Percentiles rank a stretch among this genome's conserved stretches.
Evolutionary conservation across 73 alveolate genomes (phyloP).

Genomic region (Uronychia setigera): DNA sequence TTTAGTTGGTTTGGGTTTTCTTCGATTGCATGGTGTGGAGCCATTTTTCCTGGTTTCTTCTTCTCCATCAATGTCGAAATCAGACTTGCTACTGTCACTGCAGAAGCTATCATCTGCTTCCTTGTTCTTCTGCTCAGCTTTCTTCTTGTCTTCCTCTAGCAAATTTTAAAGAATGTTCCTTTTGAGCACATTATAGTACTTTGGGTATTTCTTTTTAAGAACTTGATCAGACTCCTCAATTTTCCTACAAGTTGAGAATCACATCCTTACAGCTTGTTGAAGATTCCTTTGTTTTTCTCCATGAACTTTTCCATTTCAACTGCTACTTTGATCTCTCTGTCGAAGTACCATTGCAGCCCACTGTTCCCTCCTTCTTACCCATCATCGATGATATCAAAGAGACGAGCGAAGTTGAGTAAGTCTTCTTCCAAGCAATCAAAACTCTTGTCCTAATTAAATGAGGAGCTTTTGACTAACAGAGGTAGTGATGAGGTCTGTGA

Average conservation of each 20-base stretch:
- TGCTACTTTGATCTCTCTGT: not conserved
- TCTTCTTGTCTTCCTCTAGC: not conserved
- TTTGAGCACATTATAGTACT: not conserved
- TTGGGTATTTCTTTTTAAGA: not conserved
- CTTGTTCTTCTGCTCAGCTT: not conserved
- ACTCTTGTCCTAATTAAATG: not conserved
- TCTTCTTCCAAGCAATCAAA: not conserved
- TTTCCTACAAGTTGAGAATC: not conserved
- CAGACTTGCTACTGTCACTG: not conserved
- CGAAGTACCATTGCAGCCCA: not conserved
- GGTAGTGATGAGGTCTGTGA: not conserved
- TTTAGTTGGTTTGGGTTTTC: not conserved
- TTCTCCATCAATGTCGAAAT: not conserved
- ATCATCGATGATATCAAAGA: not conserved
- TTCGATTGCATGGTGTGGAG: too few species aligned
- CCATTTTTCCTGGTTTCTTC: not conserved
- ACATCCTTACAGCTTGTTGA: not conserved
- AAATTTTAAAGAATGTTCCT: not conserved
- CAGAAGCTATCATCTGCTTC: not conserved
- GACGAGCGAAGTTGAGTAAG: not conserved
- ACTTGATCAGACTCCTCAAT: not conserved
- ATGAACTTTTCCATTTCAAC: not conserved
- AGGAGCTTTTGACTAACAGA: not conserved
- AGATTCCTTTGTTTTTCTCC: not conserved
- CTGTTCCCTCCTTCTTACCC: not conserved